Evolutionary conservation across 345 rosid genomes (phyloP).

Genomic region (Bruguiera sexangula): DNA sequence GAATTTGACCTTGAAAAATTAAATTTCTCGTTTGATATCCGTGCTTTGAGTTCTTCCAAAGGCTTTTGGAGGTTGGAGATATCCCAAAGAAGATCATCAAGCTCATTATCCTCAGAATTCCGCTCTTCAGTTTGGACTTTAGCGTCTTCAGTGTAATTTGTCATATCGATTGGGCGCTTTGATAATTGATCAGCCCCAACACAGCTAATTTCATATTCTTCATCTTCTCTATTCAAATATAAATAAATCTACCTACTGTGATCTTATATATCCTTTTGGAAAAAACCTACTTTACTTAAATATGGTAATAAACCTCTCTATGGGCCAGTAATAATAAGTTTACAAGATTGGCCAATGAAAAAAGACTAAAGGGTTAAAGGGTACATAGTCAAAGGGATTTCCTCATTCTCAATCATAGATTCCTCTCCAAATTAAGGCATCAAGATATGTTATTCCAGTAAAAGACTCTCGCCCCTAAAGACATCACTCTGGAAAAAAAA

Average conservation of each 20-base stretch:
- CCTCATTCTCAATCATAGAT: not conserved
- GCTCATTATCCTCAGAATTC: not conserved
- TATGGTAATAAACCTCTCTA: conserved; percentile 2
- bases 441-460: not conserved
- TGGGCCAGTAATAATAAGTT: not conserved
- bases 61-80: not conserved
- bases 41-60: conserved; percentile 8
- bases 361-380: not conserved
- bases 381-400: not conserved
- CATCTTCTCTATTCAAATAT: not conserved
- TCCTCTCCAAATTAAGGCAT: not conserved
- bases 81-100: conserved; percentile 1
- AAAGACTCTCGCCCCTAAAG: not conserved
- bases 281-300: conserved; percentile 1
- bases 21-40: not conserved
- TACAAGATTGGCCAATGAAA: not conserved
- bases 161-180: conserved; percentile 5
- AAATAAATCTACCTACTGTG: conserved; percentile 6
- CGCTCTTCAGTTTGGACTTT: not conserved
- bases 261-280: not conserved
- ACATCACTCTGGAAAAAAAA: not conserved
- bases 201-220: not conserved
- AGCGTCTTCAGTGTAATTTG: conserved; percentile 4
- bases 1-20: not conserved
- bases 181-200: not conserved